A percentile compares a stretch with the other conserved stretches of the same genome.
These are phyloP conservation scores for Thermothelomyces thermophilus DNA, from an alignment of 2,329 filamentous ascomycete genomes.

Conservation along the genomic window DNA sequence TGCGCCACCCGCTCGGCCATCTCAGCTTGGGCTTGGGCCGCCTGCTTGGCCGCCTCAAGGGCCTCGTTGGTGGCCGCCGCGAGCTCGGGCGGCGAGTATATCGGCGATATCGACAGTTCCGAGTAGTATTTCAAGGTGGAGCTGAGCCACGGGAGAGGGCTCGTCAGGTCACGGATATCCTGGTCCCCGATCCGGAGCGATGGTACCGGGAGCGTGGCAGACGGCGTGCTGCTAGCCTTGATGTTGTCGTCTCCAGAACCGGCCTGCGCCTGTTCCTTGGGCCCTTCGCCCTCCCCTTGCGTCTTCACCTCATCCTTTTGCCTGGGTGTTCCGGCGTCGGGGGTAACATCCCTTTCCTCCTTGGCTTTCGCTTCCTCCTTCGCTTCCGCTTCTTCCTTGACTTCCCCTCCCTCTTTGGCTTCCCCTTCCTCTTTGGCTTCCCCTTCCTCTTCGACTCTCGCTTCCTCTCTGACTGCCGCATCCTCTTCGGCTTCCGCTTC, in stretches of 20 bases:
- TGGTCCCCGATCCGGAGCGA: neutral
- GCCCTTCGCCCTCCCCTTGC: neutral
- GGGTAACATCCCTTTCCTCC: neutral
- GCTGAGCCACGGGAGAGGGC: conserved; percentile 12
- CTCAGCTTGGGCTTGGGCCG: conserved; percentile 13
- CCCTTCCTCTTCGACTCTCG: neutral
- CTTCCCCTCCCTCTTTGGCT: neutral
- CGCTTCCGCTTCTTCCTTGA: neutral
- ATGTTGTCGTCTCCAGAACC: neutral
- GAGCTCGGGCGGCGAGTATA: conserved; percentile 11
- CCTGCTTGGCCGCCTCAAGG: conserved; percentile 16
- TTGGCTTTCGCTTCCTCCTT: neutral
- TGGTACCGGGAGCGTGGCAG: neutral
- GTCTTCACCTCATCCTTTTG: neutral
- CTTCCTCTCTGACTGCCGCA: neutral
- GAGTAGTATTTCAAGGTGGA: conserved; percentile 9
- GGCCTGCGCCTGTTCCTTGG: neutral
- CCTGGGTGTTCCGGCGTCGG: neutral
- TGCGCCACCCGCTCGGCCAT: conserved; percentile 23
- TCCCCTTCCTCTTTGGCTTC: neutral
- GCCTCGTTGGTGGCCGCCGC: conserved; percentile 17
- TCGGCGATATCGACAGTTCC: conserved; percentile 9
- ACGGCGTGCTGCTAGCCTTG: neutral
- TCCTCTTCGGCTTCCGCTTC: neutral
- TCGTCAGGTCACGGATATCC: conserved; percentile 8